These are phyloP conservation scores for Fusarium sp. DNA, from an alignment of 2,329 filamentous ascomycete species.

Conservation along the genomic window DNA sequence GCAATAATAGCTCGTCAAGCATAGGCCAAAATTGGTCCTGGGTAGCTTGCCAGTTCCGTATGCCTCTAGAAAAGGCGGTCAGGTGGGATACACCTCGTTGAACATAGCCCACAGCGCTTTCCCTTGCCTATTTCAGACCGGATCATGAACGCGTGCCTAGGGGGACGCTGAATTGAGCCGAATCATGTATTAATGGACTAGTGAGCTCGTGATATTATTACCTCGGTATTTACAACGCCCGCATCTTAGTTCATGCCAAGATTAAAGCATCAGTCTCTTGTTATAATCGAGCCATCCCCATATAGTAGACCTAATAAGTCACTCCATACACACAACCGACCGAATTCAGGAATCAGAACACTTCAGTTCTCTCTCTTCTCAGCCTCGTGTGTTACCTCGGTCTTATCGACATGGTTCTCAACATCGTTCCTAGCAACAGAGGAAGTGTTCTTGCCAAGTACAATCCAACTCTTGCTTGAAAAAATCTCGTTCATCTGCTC, in stretches of 20 bases:
- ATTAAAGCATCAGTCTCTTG: neutral
- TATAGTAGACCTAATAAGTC: neutral
- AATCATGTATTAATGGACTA: neutral
- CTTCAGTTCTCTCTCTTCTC: neutral
- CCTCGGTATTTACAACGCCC: neutral
- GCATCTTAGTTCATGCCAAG: neutral
- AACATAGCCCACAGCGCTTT: neutral
- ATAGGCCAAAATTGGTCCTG: neutral
- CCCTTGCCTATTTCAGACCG: neutral
- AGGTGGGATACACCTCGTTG: neutral
- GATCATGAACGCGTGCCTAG: neutral
- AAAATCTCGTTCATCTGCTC: constrained; percentile 74
- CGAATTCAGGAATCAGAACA: neutral
- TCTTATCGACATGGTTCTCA: constrained; percentile 68
- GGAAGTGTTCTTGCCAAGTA: constrained; percentile 54
- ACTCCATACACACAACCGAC: neutral
- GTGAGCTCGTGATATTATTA: neutral
- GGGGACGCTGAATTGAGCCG: neutral
- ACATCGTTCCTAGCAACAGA: constrained; percentile 57
- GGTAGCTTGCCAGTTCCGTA: no score
- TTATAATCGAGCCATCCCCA: neutral
- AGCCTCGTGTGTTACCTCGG: constrained; percentile 61
- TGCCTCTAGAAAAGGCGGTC: neutral
- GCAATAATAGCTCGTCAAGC: neutral
- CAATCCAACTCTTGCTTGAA: constrained; percentile 73